phyloP scores from a whole-genome alignment of 305 asterid species.

The Fraxinus nigra region DNA sequence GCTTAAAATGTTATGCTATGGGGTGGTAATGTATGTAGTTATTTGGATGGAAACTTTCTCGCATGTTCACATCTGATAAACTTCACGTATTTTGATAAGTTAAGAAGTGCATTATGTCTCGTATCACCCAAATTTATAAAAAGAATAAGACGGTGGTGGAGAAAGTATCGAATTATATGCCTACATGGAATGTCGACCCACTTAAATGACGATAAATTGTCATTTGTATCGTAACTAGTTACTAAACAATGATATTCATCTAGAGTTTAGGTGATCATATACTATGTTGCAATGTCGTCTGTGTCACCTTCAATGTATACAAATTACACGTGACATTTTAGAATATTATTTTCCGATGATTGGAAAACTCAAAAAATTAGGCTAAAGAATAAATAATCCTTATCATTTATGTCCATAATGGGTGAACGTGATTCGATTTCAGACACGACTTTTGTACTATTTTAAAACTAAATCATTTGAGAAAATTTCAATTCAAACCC shows the following conservation, averaged over 20 bases:
- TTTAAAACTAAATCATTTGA: not conserved
- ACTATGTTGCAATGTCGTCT: not conserved
- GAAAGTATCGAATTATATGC: not conserved
- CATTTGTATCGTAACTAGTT: too few species aligned
- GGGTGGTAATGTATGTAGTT: conserved; percentile 14
- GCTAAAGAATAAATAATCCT: not conserved
- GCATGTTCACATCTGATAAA: not conserved
- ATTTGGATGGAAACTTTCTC: not conserved
- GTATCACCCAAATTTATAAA: not conserved
- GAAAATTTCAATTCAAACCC: not conserved
- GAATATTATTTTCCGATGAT: not conserved
- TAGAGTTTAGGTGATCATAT: not conserved
- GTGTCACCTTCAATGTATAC: not conserved
- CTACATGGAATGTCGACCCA: not conserved
- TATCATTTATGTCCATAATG: not conserved
- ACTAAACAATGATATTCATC: not conserved
- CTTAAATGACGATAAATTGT: not conserved
- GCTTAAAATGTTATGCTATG: not conserved
- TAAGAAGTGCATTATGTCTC: not conserved
- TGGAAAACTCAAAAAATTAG: not conserved
- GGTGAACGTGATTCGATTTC: not conserved
- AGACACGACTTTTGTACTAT: too few species aligned
- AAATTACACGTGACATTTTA: too few species aligned
- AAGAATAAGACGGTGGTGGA: not conserved
- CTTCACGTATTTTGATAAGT: not conserved